Evolutionary conservation across 164 flowering plant species (phyloP).

Genomic region (Aristolochia californica): DNA sequence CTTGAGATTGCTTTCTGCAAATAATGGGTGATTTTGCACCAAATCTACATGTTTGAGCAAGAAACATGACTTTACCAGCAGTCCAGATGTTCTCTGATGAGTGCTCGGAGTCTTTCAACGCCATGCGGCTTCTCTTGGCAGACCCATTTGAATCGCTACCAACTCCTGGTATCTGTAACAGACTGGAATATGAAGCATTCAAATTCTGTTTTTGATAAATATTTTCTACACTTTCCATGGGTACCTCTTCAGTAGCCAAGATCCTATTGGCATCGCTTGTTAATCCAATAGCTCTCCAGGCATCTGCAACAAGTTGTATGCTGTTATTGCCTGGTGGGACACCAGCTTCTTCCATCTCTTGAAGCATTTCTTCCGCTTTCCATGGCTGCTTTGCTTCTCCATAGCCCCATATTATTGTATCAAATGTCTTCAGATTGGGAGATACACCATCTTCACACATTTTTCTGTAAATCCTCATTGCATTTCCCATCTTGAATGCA

Average conservation of each 20-base stretch:
- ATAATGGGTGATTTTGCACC: constrained; percentile 20
- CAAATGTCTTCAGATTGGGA: constrained; percentile 80
- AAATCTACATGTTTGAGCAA: constrained; percentile 18
- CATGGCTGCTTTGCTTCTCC: constrained; percentile 80
- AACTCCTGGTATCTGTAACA: constrained; percentile 16
- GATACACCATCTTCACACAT: constrained; percentile 52
- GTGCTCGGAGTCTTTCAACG: constrained; percentile 17
- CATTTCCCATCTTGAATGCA: constrained; percentile 67
- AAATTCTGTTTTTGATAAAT: constrained; percentile 19
- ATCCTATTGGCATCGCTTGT: constrained; percentile 42
- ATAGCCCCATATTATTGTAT: constrained; percentile 91
- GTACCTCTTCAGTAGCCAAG: constrained; percentile 9
- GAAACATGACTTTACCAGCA: constrained; percentile 21
- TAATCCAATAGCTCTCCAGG: constrained; percentile 65
- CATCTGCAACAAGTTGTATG: constrained; percentile 50
- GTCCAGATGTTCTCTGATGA: constrained; percentile 18
- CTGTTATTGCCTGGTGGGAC: constrained; percentile 44
- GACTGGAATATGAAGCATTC: constrained; percentile 13
- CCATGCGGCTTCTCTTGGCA: constrained; percentile 21
- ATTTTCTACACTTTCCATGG: constrained; percentile 11
- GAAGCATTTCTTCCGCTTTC: constrained; percentile 81
- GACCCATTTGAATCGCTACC: constrained; percentile 9
- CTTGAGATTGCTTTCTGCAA: constrained; percentile 21
- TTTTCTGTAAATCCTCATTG: constrained; percentile 40
- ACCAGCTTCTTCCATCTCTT: constrained; percentile 42